Evolutionary conservation across 805 yeast genomes (phyloP), one percentile per base, ranked within the genome.

Genomic region (Yarrowia divulgata): DNA sequence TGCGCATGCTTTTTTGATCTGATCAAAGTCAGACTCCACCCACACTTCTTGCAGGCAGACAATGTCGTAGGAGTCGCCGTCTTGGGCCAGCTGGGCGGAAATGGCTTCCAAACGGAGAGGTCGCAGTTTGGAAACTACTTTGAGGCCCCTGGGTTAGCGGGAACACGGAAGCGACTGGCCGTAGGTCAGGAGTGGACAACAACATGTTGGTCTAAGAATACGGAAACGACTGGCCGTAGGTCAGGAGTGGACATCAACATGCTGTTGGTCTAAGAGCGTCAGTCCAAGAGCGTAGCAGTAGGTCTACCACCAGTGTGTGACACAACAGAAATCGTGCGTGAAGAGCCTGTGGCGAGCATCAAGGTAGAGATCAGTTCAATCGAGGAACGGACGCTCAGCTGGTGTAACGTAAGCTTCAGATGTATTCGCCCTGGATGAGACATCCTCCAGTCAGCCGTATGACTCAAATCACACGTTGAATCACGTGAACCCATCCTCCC

Each of bases 11-110:
- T 72, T 70, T 18, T 83, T 82, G 23, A 95, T 78, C 71, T 86
- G 85, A 0, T 85, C 84, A 93, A 93, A 93, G 77, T 95, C 99
- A 58, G 85, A 87, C 71, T 87, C 84, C 48, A 89, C 88, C 99
- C 99, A 95, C 13, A 95, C 84, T 76, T 95, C 99, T 77, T 95
- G 99, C n/a, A 95, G 81, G 0, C 97, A 97, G 8, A 95, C 85
- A 13, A 95, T 84, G 78, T 95, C 97, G 78, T 90, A 92, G 19
- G 82, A 79, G 16, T 81, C 80, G 2, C 79, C 75, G 2, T 75
- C 74, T 0, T 66, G 77, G 0, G 88, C 85, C 3, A 94, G 77
- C 68, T 84, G 79, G 57, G 87, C 84, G 0, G 96, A 97, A 40
- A 95, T 90, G 1, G 92, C 97, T 16, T 74, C 77, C 40, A 95